Evolutionary conservation across 441 rosid species (phyloP).

Genomic region (Flueggea neowawraea): DNA sequence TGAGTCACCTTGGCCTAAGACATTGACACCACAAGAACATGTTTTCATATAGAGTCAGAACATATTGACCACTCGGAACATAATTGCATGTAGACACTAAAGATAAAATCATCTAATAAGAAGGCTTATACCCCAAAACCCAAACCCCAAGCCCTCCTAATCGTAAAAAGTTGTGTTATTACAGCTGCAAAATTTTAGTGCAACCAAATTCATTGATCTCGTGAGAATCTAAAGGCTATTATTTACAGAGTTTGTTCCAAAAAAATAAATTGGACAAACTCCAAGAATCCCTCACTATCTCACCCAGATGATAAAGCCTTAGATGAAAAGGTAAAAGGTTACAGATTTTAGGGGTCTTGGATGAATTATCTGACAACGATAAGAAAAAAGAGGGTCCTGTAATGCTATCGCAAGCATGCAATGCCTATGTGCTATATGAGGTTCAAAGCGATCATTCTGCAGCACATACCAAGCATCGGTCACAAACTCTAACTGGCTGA

Average conservation of each 20-base stretch:
- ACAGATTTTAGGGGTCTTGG: neutral
- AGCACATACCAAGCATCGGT: constrained; percentile 76
- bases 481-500: constrained; percentile 94
- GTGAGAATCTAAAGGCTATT: neutral
- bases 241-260: no score
- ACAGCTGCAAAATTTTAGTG: no score
- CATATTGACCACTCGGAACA: neutral
- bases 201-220: neutral
- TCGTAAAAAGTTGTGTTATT: no score
- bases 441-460: constrained; percentile 4
- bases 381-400: no score
- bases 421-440: constrained; percentile 1
- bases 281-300: no score
- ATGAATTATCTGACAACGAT: neutral
- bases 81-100: no score
- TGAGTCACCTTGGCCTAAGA: constrained; percentile 92
- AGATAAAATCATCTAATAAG: no score
- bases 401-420: no score
- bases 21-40: neutral
- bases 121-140: no score
- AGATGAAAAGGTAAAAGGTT: no score
- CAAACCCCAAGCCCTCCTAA: no score
- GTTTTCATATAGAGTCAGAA: neutral
- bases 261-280: neutral
- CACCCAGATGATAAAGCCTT: no score